phyloP scores from a whole-genome alignment of 1,284 basidiomycete genomes.

The Puccinia sorghi region DNA sequence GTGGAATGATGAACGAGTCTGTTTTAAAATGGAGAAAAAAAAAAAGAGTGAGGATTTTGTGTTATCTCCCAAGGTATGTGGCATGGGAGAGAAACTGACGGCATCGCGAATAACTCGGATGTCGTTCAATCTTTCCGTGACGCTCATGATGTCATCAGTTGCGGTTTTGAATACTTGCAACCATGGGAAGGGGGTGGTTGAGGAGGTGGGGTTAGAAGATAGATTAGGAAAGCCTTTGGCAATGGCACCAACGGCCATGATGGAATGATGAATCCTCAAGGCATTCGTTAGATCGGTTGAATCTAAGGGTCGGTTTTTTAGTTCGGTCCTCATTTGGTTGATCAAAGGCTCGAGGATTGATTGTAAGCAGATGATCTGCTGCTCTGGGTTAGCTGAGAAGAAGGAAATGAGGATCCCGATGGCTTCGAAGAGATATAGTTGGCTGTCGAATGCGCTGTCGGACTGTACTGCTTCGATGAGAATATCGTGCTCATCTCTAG shows the following conservation, averaged over 20 bases:
- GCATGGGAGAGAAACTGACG: constrained; percentile 62
- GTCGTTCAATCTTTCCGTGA: constrained; percentile 81
- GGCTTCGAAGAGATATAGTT: constrained; percentile 93
- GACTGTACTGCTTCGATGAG: constrained; percentile 77
- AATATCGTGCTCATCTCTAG: constrained; percentile 56
- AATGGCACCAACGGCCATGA: constrained; percentile 91
- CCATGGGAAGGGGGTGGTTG: constrained; percentile 70
- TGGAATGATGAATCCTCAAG: constrained; percentile 87
- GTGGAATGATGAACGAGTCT: constrained; percentile 65
- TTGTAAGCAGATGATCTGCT: constrained; percentile 53
- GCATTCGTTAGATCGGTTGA: constrained; percentile 69
- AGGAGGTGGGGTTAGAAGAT: constrained; percentile 67
- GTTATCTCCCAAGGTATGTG: no score
- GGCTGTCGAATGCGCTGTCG: constrained; percentile 77
- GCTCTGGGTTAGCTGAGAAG: constrained; percentile 47
- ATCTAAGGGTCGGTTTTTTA: constrained; percentile 66
- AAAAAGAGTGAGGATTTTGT: not conserved
- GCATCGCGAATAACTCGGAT: constrained; percentile 89
- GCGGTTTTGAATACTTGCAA: constrained; percentile 80
- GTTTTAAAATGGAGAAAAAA: not conserved
- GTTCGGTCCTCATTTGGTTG: constrained; percentile 70
- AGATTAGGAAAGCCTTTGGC: constrained; percentile 88
- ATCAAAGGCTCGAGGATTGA: constrained; percentile 80
- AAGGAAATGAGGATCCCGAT: constrained; percentile 77
- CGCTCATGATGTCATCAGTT: constrained; percentile 84